Conservation (phyloP, 2,329 filamentous ascomycete genomes). For the Elsinoe australis region DNA sequence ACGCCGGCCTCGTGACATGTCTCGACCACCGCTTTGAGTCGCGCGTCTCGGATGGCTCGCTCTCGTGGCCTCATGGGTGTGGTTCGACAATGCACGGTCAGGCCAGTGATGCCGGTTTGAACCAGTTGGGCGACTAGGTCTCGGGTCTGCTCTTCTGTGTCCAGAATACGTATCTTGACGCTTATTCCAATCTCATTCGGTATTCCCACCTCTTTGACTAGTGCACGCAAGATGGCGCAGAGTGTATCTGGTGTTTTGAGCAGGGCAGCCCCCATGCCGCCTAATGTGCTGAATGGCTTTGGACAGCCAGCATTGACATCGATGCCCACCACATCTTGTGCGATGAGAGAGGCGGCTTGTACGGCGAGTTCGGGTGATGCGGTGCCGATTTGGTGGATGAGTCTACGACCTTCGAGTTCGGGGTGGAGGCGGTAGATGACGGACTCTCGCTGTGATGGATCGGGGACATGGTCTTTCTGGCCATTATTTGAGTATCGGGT, state of each 20-base stretch:
- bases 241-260: conserved; percentile 78
- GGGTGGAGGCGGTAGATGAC: conserved; percentile 82
- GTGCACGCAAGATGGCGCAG: conserved; percentile 69
- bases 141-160: conserved; percentile 67
- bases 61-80: conserved; percentile 91
- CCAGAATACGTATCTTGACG: conserved; percentile 88
- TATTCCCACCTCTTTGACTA: conserved; percentile 69
- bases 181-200: conserved; percentile 86
- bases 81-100: conserved; percentile 93
- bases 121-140: conserved; percentile 69
- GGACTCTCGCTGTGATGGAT: conserved; percentile 49
- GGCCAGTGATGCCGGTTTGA: conserved; percentile 78
- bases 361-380: conserved; percentile 76
- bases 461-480: conserved; percentile 49
- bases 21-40: conserved; percentile 73
- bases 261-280: conserved; percentile 92
- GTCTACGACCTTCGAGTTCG: conserved; percentile 60
- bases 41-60: conserved; percentile 73
- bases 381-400: conserved; percentile 91
- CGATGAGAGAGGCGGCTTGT: conserved; percentile 73
- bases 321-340: conserved; percentile 81
- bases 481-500: conserved; percentile 66
- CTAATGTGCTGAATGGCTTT: conserved; percentile 87
- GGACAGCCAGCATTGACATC: conserved; percentile 98
- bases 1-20: conserved; percentile 80